phyloP scores from a whole-genome alignment of 345 rosid genomes.

The Punica granatum region DNA sequence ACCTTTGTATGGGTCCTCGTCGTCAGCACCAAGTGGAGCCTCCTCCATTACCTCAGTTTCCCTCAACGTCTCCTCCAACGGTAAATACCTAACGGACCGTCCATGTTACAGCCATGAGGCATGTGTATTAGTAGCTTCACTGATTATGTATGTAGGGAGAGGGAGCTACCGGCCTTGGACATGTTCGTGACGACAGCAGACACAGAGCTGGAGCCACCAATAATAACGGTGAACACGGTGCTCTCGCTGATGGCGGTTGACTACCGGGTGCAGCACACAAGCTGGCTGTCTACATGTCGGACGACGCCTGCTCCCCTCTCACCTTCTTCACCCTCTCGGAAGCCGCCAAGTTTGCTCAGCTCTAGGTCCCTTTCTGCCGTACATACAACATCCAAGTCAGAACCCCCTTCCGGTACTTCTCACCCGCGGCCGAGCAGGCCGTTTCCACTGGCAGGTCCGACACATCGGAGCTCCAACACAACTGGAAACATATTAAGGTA shows the following conservation, averaged over 20 bases:
- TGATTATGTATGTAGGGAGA: conserved; percentile 15
- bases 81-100: conserved; percentile 13
- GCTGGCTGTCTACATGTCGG: conserved; percentile 48
- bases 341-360: conserved; percentile 52
- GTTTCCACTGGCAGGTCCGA: background rate
- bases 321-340: conserved; percentile 51
- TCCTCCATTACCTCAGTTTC: conserved; percentile 30
- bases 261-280: conserved; percentile 32
- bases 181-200: conserved; percentile 50
- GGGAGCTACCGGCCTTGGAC: conserved; percentile 48
- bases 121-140: background rate
- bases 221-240: conserved; percentile 42
- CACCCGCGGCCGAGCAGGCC: background rate
- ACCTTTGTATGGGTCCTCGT: conserved; percentile 42
- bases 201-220: conserved; percentile 36
- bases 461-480: conserved; percentile 34
- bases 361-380: conserved; percentile 71
- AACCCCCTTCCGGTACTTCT: conserved; percentile 71
- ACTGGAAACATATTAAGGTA: conserved; percentile 45
- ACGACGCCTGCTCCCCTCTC: conserved; percentile 52
- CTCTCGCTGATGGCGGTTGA: conserved; percentile 46
- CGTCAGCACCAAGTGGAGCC: conserved; percentile 51
- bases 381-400: conserved; percentile 38
- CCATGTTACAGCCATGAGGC: too few species aligned
- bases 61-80: conserved; percentile 34